Evolutionary conservation across 306 rosid species (phyloP), one percentile per base, ranked within the genome.

Genomic region (Arachis hypogaea): DNA sequence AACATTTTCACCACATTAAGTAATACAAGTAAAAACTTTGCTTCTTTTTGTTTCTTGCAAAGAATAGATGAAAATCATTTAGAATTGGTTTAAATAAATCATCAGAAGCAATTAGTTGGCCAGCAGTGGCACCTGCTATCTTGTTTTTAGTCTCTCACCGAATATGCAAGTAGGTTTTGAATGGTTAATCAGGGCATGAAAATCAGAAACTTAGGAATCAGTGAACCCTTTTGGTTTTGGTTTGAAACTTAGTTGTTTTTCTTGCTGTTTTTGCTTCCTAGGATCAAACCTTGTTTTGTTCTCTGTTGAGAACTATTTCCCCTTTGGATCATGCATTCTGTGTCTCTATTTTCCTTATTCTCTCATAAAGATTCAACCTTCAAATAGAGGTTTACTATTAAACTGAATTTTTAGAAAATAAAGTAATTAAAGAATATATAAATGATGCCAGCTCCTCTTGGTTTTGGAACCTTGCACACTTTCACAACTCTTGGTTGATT

Each of bases 241-340:
- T 9, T 78, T 66, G 58, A 82, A 62, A 59, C 79, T 64, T 36
- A 7, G 55, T 33, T 63, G 81, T 67, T 73, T 82, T 81, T 63
- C 80, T 3, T 56, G 66, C 72, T 68, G 76, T 41, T 78, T 72
- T 78, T 84, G 85, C 77, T 71, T 61, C 68, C 76, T 57, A 72
- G 59, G 78, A 83, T 73, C 62, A 71, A 65, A 69, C 66, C 72
- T 71, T 28, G 65, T 9, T 68, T 83, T 67, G 70, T 76, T 74
- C 56, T 75, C 41, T 65, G 73, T 36, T 63, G 54, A 18, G 76
- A 44, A 33, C 61, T 59, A 38, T 41, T 68, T 73, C 56, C 60
- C 52, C 28, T 69, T 71, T 46, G 90, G 87, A 59, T 83, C 87
- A 82, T 77, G 60, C 92, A 87, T 87, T 78, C 30, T 78, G 22